A percentile compares a stretch with the other conserved stretches of the same genome.
Conservation (phyloP, 345 rosid species). For the Citrus medica region DNA sequence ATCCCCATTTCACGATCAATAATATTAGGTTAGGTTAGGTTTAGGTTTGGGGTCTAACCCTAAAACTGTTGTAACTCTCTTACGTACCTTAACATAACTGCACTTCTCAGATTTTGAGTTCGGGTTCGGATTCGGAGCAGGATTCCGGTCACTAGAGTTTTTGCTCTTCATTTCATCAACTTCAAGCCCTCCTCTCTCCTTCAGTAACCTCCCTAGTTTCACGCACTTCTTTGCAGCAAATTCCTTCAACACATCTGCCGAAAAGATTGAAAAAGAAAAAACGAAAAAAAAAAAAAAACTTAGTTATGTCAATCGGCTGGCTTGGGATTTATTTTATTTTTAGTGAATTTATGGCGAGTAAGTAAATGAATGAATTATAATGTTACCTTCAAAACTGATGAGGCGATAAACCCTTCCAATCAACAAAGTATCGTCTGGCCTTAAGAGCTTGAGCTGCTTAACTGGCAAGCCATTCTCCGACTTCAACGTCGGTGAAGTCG, state of each 20-base stretch:
- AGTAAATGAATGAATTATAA: not conserved
- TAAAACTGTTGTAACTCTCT: not conserved
- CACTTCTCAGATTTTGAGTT: slow-evolving; percentile 17
- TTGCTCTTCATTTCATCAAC: slow-evolving; percentile 30
- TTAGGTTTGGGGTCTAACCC: not conserved
- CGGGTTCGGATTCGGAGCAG: slow-evolving; percentile 20
- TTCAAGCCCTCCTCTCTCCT: slow-evolving; percentile 45
- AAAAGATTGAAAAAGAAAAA: not conserved
- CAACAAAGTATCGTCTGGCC: slow-evolving; percentile 64
- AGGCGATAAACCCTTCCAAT: slow-evolving; percentile 77
- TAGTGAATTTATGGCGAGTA: not conserved
- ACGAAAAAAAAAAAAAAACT: not conserved
- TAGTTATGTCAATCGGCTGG: not conserved
- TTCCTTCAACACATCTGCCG: slow-evolving; percentile 68
- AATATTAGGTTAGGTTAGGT: not conserved
- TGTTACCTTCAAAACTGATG: slow-evolving; percentile 70
- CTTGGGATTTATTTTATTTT: not conserved
- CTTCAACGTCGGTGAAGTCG: slow-evolving; percentile 37
- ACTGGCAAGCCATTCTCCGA: slow-evolving; percentile 45
- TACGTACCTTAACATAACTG: slow-evolving; percentile 20
- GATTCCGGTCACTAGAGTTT: slow-evolving; percentile 9
- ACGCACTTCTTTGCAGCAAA: slow-evolving; percentile 68
- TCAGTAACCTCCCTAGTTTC: slow-evolving; percentile 68
- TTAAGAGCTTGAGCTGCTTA: slow-evolving; percentile 82
- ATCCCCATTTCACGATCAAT: not conserved